Base-by-base conservation (phyloP, 2,329 filamentous ascomycete species). In the Knufia petricola region DNA sequence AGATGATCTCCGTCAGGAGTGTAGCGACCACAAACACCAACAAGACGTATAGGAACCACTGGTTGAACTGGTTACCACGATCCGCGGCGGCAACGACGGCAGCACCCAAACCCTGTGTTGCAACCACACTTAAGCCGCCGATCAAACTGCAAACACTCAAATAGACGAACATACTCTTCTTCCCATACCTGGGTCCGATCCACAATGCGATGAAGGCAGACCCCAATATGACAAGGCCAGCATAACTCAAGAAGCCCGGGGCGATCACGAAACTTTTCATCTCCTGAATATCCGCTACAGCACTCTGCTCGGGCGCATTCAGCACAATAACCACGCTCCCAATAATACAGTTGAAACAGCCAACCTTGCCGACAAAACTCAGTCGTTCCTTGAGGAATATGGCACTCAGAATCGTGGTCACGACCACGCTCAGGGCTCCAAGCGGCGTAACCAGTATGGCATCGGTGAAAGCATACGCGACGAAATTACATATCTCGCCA, bases 131-230 rank as follows among this genome's bases (percentile, higher is more conserved):
- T 61, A 96, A 72, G 1, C 89, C 92, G 55, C 92, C 92, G 52
- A 96, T 81, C 73, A 94, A 78, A 69, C 88, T 95, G 76, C 92
- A 98, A 59, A 98, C 90, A 58, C 84, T 89, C 58, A 98, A 80
- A 68, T 98, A 96, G 28, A 96, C 88, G 65, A 98, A 76, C 92
- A 98, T 96, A 61, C 85, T 90, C 75, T 87, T 90, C 70, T 94
- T 95, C 42, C 89, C 92, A 64, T 90, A 98, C 60, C 84, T 78
- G 13, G 92, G 92, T 0, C 80, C 92, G 36, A 79, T 82, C 76
- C 83, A 96, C 41, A 92, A 68, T 1, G 87, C 87, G 30, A 85
- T 79, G 53, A 88, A 77, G 9, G 71, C 59, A 50, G 81, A 84
- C 0, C 81, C 86, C 20, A 92, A 61, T 30, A 96, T 77, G 55